Evolutionary conservation across 1,139 yeast genomes (phyloP).

Genomic region (Zhuliangozyma blackwelliae): DNA sequence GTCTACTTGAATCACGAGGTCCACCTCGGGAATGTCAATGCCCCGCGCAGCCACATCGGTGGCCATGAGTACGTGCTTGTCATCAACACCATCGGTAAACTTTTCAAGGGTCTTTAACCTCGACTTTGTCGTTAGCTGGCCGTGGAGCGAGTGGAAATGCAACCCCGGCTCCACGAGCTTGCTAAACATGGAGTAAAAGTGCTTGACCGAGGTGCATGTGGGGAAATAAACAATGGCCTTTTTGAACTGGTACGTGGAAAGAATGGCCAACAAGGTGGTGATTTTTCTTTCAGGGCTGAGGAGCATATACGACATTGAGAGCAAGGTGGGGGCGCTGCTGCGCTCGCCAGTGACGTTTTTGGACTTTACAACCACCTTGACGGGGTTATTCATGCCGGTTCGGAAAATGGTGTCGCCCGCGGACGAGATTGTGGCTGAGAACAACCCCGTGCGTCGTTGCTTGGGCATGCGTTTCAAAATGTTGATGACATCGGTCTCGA

Average conservation of each 20-base stretch:
- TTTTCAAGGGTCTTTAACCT: constrained; percentile 64
- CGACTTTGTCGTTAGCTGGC: constrained; percentile 73
- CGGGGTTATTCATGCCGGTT: constrained; percentile 88
- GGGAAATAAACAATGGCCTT: constrained; percentile 87
- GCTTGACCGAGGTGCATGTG: constrained; percentile 80
- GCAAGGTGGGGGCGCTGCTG: constrained; percentile 52
- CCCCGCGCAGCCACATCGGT: constrained; percentile 94
- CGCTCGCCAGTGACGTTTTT: constrained; percentile 15
- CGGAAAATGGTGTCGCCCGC: constrained; percentile 69
- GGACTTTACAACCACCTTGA: constrained; percentile 70
- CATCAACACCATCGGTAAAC: constrained; percentile 48
- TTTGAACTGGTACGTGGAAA: constrained; percentile 54
- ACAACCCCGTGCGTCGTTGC: constrained; percentile 89
- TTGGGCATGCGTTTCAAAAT: constrained; percentile 72
- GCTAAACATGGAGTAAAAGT: constrained; percentile 57
- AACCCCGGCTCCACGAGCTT: constrained; percentile 23
- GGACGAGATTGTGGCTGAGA: constrained; percentile 84
- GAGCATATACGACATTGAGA: constrained; percentile 59
- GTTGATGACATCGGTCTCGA: constrained; percentile 61
- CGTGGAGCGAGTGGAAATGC: constrained; percentile 70
- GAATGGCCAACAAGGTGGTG: constrained; percentile 50
- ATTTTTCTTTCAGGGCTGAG: constrained; percentile 61
- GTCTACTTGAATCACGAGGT: constrained; percentile 78
- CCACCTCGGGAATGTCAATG: constrained; percentile 88
- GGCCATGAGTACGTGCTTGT: constrained; percentile 55